phyloP scores from a whole-genome alignment of 2,329 filamentous ascomycete species.

The Sporothrix protearum region DNA sequence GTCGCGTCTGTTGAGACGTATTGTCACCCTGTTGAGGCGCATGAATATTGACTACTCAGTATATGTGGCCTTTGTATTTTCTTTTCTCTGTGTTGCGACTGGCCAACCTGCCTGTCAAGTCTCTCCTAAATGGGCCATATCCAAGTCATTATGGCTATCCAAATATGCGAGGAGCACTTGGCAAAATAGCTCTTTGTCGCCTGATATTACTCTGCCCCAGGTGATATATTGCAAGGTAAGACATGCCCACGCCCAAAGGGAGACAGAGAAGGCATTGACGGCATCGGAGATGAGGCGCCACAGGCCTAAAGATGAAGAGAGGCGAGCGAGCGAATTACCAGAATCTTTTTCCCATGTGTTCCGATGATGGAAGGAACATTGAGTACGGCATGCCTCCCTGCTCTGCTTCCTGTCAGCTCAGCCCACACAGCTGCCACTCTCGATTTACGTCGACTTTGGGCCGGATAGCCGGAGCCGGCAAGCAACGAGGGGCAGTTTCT shows the following conservation, averaged over 20 bases:
- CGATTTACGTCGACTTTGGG: not conserved
- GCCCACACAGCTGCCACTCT: not conserved
- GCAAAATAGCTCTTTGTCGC: not conserved
- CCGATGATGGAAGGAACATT: not conserved
- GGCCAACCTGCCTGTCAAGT: not conserved
- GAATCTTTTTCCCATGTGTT: constrained; percentile 9
- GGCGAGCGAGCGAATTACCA: not conserved
- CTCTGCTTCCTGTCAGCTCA: not conserved
- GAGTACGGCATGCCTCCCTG: too few species aligned
- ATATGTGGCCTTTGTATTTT: not conserved
- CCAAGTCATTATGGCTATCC: not conserved
- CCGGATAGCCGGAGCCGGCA: not conserved
- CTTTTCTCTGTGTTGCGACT: not conserved
- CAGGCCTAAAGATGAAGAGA: not conserved
- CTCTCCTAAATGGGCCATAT: not conserved
- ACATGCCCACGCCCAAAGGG: not conserved
- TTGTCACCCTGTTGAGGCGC: not conserved
- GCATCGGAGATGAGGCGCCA: constrained; percentile 22
- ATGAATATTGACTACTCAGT: not conserved
- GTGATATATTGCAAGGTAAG: constrained; percentile 6
- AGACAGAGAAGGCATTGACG: constrained; percentile 21
- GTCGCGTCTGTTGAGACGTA: constrained; percentile 4
- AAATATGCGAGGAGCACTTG: not conserved
- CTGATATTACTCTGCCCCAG: not conserved
- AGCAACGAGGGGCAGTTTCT: not conserved